Conservation (phyloP, 2,329 filamentous ascomycete species). For the Sclerotinia sclerotiorum region DNA sequence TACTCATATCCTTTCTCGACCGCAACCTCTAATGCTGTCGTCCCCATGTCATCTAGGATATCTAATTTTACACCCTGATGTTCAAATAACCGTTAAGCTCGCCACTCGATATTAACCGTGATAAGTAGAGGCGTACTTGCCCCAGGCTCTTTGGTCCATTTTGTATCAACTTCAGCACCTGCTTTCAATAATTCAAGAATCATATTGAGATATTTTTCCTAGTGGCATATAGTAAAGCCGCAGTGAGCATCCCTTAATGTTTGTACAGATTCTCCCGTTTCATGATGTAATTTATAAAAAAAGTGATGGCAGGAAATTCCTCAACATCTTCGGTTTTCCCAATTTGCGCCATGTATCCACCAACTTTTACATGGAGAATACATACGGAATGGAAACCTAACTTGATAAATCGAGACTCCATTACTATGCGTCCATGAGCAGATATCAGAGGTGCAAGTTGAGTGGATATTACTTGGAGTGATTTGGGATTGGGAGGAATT, state of each 20-base stretch:
- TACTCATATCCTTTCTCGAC: constrained; percentile 23
- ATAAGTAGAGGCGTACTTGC: constrained; percentile 23
- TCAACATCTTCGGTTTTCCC: constrained; percentile 26
- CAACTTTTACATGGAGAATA: constrained; percentile 28
- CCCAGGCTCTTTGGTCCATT: background rate
- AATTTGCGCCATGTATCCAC: constrained; percentile 25
- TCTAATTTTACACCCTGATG: too few relatives aligned
- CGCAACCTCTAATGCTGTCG: constrained; percentile 16
- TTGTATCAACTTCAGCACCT: constrained; percentile 24
- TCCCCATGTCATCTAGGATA: too few relatives aligned
- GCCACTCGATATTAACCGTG: constrained; percentile 23
- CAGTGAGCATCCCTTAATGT: constrained; percentile 16
- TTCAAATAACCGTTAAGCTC: background rate
- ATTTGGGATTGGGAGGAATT: constrained; percentile 17
- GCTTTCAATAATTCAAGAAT: constrained; percentile 23
- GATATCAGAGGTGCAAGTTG: constrained; percentile 26
- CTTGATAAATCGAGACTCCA: constrained; percentile 21
- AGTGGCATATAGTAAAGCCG: constrained; percentile 16
- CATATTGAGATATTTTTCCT: constrained; percentile 9
- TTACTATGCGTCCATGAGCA: constrained; percentile 25
- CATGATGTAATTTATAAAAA: too few relatives aligned
- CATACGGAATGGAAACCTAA: constrained; percentile 31
- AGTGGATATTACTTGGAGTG: constrained; percentile 26
- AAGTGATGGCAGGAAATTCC: constrained; percentile 18
- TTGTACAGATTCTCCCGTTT: constrained; percentile 13